phyloP scores from a whole-genome alignment of 2,329 filamentous ascomycete species.

The Penicillium sp. region DNA sequence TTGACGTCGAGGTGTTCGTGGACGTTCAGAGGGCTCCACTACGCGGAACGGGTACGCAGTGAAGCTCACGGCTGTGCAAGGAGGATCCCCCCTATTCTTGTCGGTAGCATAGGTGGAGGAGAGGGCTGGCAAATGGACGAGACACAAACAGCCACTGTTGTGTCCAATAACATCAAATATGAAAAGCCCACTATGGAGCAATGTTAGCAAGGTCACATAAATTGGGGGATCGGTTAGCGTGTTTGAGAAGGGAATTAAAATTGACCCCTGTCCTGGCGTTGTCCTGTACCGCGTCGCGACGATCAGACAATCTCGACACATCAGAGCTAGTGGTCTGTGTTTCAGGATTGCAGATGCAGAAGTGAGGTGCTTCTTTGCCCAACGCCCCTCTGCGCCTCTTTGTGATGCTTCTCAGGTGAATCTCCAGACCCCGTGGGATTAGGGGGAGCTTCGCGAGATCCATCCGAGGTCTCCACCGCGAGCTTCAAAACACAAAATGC shows the following conservation, averaged over 20 bases:
- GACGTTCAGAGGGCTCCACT: conserved; percentile 15
- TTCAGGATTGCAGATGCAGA: conserved; percentile 22
- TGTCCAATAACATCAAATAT: conserved; percentile 15
- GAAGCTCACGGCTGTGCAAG: conserved; percentile 7
- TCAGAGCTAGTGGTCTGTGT: conserved; percentile 16
- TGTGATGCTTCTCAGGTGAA: neutral
- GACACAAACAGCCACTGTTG: conserved; percentile 1
- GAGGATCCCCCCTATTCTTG: conserved; percentile 7
- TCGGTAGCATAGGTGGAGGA: neutral
- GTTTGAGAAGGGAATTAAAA: conserved; percentile 18
- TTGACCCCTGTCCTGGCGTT: conserved; percentile 13
- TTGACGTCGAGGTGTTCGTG: conserved; percentile 18
- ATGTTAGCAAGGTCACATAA: conserved; percentile 12
- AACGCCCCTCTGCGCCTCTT: neutral
- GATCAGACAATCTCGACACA: conserved; percentile 26
- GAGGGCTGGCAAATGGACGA: conserved; percentile 1
- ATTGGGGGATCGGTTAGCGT: conserved; percentile 21
- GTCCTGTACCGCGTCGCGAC: conserved; percentile 16
- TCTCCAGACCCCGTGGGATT: conserved; percentile 3
- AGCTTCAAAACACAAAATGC: conserved; percentile 7
- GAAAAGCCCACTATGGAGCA: conserved; percentile 1
- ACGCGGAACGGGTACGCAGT: conserved; percentile 15
- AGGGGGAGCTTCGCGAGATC: conserved; percentile 16
- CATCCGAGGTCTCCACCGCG: conserved; percentile 26
- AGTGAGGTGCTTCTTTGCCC: neutral